Evolutionary conservation across 2,329 filamentous ascomycete genomes (phyloP).

Genomic region (Ilyonectria sp.): DNA sequence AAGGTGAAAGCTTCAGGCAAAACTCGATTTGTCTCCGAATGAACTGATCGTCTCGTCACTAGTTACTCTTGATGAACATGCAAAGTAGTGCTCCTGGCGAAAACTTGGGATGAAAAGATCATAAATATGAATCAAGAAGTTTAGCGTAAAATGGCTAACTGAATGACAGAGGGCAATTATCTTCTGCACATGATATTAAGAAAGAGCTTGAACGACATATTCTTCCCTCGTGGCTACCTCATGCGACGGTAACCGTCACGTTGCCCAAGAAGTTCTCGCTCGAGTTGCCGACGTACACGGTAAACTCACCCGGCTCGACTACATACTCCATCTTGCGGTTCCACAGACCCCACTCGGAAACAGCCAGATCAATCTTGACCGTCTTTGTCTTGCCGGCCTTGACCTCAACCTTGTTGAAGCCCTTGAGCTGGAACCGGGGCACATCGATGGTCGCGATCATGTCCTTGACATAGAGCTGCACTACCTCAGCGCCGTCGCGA

Average conservation of each 20-base stretch:
- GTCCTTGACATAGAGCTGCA: conserved; percentile 78
- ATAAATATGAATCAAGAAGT: too few relatives aligned
- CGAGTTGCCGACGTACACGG: conserved; percentile 72
- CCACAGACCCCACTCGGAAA: conserved; percentile 71
- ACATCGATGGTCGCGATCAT: conserved; percentile 74
- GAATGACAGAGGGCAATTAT: background rate
- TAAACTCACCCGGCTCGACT: conserved; percentile 80
- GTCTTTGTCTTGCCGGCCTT: conserved; percentile 71
- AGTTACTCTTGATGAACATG: too few relatives aligned
- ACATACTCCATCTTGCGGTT: conserved; percentile 79
- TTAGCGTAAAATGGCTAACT: background rate
- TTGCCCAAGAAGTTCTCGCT: conserved; percentile 71
- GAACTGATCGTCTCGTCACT: too few relatives aligned
- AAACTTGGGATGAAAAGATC: too few relatives aligned
- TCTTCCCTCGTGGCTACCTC: background rate
- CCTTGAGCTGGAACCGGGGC: conserved; percentile 75
- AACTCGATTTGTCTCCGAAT: too few relatives aligned
- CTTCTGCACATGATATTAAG: background rate
- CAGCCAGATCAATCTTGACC: conserved; percentile 66
- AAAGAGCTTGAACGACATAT: too few relatives aligned
- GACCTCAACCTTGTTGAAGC: conserved; percentile 76
- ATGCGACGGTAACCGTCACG: conserved; percentile 67
- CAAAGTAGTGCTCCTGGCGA: too few relatives aligned
- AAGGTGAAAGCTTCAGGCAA: too few relatives aligned
- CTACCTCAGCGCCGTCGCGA: conserved; percentile 75